These are phyloP conservation scores for Phytopythium ostracodes DNA, from an alignment of 352 stramenopile genomes.

Conservation along the genomic window DNA sequence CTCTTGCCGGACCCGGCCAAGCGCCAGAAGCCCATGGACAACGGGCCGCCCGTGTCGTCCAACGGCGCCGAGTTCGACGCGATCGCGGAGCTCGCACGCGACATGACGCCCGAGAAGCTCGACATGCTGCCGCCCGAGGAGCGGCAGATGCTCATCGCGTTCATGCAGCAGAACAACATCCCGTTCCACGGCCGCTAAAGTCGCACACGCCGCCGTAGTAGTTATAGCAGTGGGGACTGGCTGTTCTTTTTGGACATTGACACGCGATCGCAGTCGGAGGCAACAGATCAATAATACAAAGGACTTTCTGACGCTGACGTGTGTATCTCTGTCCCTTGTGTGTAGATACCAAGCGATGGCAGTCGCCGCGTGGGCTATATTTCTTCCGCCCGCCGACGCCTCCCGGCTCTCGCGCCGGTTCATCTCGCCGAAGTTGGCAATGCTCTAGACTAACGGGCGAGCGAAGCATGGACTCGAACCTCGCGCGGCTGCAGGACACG, in stretches of 20 bases:
- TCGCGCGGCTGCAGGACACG: slow-evolving; percentile 39
- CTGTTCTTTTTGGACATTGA: not conserved
- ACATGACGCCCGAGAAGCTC: slow-evolving; percentile 82
- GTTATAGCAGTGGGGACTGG: not conserved
- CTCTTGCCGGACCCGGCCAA: slow-evolving; percentile 16
- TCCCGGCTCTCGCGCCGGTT: not conserved
- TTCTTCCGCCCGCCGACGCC: not conserved
- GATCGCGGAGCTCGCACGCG: slow-evolving; percentile 64
- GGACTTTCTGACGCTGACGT: not conserved
- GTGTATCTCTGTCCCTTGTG: not conserved
- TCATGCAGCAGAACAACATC: slow-evolving; percentile 85
- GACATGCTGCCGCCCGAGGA: slow-evolving; percentile 76
- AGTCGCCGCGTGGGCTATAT: not conserved
- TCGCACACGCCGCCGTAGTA: not conserved
- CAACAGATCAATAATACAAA: not conserved
- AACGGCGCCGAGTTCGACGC: slow-evolving; percentile 41
- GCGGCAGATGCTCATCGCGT: slow-evolving; percentile 67
- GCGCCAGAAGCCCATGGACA: slow-evolving; percentile 18
- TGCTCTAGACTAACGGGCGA: not conserved
- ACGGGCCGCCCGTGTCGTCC: slow-evolving; percentile 7
- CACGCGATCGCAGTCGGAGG: not conserved
- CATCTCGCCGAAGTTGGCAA: not conserved
- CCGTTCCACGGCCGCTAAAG: slow-evolving; percentile 23
- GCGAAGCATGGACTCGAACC: slow-evolving; percentile 9
- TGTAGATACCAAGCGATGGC: not conserved